Evolutionary conservation across 441 rosid genomes (phyloP).

Genomic region (Populus tomentosa): DNA sequence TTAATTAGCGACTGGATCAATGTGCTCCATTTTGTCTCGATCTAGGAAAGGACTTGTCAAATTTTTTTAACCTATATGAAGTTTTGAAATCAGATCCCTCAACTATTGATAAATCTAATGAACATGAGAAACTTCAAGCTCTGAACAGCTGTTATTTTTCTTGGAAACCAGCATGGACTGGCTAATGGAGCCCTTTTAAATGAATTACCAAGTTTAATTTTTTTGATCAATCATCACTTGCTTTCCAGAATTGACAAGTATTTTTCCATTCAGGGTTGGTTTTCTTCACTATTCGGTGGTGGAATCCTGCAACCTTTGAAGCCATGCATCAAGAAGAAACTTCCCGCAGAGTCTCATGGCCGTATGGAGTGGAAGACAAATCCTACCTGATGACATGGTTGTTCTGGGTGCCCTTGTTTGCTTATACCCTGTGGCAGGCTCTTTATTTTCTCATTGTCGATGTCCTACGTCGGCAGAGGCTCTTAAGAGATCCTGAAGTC

Average conservation of each 20-base stretch:
- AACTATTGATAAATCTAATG: neutral
- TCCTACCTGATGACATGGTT: slow-evolving; percentile 79
- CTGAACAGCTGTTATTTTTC: neutral
- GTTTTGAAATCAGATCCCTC: neutral
- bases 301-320: slow-evolving; percentile 86
- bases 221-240: neutral
- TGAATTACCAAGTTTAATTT: neutral
- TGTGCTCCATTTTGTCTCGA: neutral
- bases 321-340: slow-evolving; percentile 91
- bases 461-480: slow-evolving; percentile 84
- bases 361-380: slow-evolving; percentile 74
- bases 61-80: neutral
- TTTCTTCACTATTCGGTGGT: slow-evolving; percentile 95
- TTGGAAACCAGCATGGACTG: neutral
- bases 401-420: slow-evolving; percentile 78
- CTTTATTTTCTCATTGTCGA: slow-evolving; percentile 88
- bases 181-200: neutral
- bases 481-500: slow-evolving; percentile 94
- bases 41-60: neutral
- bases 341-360: slow-evolving; percentile 65
- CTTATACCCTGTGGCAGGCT: slow-evolving; percentile 83
- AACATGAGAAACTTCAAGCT: neutral
- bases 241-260: slow-evolving; percentile 4
- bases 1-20: neutral
- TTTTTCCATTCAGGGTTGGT: slow-evolving; percentile 61